phyloP scores from a whole-genome alignment of 768 basidiomycete genomes.

The Naganishia vaughanmartiniae region DNA sequence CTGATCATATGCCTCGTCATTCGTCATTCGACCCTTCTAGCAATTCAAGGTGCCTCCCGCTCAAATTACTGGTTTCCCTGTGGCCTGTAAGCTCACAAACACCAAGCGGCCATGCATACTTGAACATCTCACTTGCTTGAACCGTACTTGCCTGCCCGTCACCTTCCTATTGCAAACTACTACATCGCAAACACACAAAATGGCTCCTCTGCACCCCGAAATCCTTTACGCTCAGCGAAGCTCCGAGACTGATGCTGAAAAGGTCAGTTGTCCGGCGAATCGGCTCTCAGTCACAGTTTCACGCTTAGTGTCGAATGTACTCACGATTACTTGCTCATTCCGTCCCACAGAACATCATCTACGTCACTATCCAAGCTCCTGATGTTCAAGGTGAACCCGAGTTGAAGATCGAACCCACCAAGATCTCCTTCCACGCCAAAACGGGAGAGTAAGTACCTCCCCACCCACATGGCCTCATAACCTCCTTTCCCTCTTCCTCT shows the following conservation, averaged over 20 bases:
- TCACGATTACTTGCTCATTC: conserved; percentile 1
- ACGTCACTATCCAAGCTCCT: conserved; percentile 60
- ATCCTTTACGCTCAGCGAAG: conserved; percentile 93
- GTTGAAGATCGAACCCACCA: conserved; percentile 46
- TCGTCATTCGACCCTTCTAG: no score
- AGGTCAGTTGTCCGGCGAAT: conserved; percentile 56
- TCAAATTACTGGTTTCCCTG: no score
- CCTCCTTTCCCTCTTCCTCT: conserved; percentile 1
- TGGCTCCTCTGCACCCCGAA: conserved; percentile 66
- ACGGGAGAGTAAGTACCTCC: conserved; percentile 46
- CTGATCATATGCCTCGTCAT: no score
- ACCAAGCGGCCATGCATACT: no score
- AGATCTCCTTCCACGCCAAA: conserved; percentile 53
- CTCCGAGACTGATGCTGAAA: conserved; percentile 62
- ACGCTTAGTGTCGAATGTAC: neutral
- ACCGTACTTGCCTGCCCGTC: neutral
- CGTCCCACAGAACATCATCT: conserved; percentile 71
- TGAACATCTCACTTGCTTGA: no score
- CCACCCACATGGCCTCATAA: neutral
- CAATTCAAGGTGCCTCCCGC: no score
- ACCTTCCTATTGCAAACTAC: neutral
- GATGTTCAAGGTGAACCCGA: conserved; percentile 51
- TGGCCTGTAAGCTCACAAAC: no score
- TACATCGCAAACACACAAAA: conserved; percentile 30
- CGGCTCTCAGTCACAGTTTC: neutral